phyloP scores from a whole-genome alignment of 208 protist genomes.

The Acanthamoeba royreba region DNA sequence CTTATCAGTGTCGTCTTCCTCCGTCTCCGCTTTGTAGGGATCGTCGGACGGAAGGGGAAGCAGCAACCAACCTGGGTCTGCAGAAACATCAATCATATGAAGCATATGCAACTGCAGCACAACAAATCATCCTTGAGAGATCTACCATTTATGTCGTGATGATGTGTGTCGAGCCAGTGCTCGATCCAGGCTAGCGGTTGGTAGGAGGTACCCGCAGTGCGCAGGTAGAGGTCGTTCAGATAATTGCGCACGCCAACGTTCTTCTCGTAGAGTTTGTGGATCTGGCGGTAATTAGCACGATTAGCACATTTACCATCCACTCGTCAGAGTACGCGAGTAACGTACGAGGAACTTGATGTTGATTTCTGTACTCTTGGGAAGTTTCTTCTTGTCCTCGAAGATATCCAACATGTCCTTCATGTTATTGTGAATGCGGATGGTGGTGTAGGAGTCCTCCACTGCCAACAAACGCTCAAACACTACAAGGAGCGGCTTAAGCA shows the following conservation, averaged over 20 bases:
- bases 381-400: neutral
- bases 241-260: neutral
- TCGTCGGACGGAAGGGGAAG: neutral
- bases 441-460: neutral
- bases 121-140: neutral
- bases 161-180: neutral
- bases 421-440: neutral
- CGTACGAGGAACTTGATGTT: slow-evolving; percentile 20
- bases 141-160: neutral
- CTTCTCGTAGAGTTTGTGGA: slow-evolving; percentile 30
- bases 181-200: neutral
- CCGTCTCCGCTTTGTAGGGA: neutral
- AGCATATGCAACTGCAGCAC: too few relatives aligned
- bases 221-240: neutral
- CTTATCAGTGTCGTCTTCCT: neutral
- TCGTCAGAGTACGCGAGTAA: too few relatives aligned
- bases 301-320: too few relatives aligned
- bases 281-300: neutral
- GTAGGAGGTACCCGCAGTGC: neutral
- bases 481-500: neutral
- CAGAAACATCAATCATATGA: neutral
- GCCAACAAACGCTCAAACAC: neutral
- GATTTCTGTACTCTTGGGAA: slow-evolving; percentile 33
- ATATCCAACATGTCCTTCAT: neutral
- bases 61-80: neutral